These are phyloP conservation scores for Ensete ventricosum DNA, from an alignment of 176 grass and related monocot species.

Conservation along the genomic window DNA sequence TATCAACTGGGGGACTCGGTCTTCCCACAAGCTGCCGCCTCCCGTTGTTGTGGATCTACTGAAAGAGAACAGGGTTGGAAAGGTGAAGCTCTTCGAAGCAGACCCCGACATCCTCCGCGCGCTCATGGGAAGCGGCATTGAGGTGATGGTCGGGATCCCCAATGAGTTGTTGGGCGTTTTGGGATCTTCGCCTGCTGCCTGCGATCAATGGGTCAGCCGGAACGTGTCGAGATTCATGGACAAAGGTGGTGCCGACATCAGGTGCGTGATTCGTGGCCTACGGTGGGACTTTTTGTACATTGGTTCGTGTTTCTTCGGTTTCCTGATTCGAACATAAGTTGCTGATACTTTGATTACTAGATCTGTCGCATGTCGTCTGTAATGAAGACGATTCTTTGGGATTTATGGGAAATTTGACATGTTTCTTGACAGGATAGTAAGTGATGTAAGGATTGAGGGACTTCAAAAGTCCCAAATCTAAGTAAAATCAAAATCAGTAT, in stretches of 20 bases:
- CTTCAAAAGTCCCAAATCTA: no score
- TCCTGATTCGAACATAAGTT: not conserved
- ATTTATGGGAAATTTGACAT: no score
- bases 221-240: constrained; percentile 5
- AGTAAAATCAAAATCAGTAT: no score
- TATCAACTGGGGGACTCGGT: constrained; percentile 9
- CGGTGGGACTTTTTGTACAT: not conserved
- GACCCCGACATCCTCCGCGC: not conserved
- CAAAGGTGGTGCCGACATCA: constrained; percentile 9
- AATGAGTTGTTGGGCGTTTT: not conserved
- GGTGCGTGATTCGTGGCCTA: not conserved
- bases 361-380: no score
- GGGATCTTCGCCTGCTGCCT: not conserved
- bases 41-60: constrained; percentile 3
- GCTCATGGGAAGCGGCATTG: constrained; percentile 4
- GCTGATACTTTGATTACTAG: not conserved
- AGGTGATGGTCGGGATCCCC: not conserved
- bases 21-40: constrained; percentile 1
- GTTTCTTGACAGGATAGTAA: no score
- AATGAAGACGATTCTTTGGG: no score
- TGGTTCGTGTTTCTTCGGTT: not conserved
- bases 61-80: constrained; percentile 1
- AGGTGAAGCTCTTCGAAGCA: constrained; percentile 6
- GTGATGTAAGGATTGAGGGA: no score
- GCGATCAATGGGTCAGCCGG: not conserved